Conservation (phyloP, 169 alveolate species). For the Cryptosporidium xiaoi region DNA sequence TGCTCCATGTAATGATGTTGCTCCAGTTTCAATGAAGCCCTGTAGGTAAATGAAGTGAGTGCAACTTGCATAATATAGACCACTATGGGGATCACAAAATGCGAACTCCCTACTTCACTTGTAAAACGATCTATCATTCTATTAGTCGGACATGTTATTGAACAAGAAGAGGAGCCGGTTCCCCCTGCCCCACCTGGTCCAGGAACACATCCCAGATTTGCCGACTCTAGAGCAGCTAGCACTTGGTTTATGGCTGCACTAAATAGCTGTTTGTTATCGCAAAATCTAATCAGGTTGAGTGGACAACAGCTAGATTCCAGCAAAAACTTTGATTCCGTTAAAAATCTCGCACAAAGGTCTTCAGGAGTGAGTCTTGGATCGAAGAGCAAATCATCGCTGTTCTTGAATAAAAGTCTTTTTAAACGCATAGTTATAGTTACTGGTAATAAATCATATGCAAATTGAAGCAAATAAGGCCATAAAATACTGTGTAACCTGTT, state of each 20-base stretch:
- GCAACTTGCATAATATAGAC: slow-evolving; percentile 18
- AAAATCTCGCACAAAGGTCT: slow-evolving; percentile 56
- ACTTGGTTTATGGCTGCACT: slow-evolving; percentile 60
- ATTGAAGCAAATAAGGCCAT: slow-evolving; percentile 58
- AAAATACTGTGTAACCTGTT: slow-evolving; percentile 12
- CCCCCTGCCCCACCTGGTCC: slow-evolving; percentile 6
- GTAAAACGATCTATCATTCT: slow-evolving; percentile 33
- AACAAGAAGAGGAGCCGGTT: slow-evolving; percentile 2
- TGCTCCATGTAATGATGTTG: no score
- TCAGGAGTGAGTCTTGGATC: slow-evolving; percentile 69
- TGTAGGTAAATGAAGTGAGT: slow-evolving; percentile 1
- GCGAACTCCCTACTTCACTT: slow-evolving; percentile 33
- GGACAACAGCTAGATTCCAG: slow-evolving; percentile 66
- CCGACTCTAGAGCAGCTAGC: slow-evolving; percentile 6
- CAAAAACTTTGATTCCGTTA: slow-evolving; percentile 59
- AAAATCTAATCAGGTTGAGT: slow-evolving; percentile 39
- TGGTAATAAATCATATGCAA: slow-evolving; percentile 34
- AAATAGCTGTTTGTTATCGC: slow-evolving; percentile 45
- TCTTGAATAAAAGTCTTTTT: slow-evolving; percentile 24
- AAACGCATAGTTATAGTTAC: slow-evolving; percentile 47
- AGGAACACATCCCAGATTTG: neutral
- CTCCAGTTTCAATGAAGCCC: slow-evolving; percentile 3
- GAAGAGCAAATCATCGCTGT: slow-evolving; percentile 31
- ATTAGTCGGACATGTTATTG: slow-evolving; percentile 38
- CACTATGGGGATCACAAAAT: slow-evolving; percentile 43